These are phyloP conservation scores for Chaetomium strumarium DNA, from an alignment of 2,329 filamentous ascomycete genomes.

Conservation along the genomic window DNA sequence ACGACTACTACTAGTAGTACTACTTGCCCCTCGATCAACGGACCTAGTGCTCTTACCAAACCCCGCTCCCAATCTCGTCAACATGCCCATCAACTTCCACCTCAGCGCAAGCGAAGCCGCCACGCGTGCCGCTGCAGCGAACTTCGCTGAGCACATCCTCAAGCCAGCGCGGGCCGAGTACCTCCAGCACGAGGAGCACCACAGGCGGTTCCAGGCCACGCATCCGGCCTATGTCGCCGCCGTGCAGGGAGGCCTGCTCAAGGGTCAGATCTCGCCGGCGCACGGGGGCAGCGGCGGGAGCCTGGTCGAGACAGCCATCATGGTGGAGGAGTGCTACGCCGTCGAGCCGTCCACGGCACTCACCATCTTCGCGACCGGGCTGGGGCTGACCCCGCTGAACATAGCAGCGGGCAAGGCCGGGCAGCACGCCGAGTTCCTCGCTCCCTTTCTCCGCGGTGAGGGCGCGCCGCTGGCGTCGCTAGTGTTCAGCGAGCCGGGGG, in stretches of 20 bases:
- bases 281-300: conserved; percentile 41
- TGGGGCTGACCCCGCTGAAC: conserved; percentile 47
- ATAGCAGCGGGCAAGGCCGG: conserved; percentile 29
- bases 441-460: conserved; percentile 39
- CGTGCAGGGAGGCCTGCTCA: conserved; percentile 40
- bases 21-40: no score
- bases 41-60: not conserved
- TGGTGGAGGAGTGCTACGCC: conserved; percentile 48
- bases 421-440: conserved; percentile 25
- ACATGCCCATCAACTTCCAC: conserved; percentile 25
- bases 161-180: conserved; percentile 22
- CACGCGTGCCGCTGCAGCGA: conserved; percentile 21
- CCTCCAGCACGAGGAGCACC: conserved; percentile 15
- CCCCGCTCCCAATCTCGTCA: not conserved
- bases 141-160: conserved; percentile 23
- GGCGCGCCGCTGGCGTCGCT: conserved; percentile 45
- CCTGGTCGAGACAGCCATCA: conserved; percentile 43
- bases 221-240: conserved; percentile 41
- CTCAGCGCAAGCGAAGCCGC: conserved; percentile 19
- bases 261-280: conserved; percentile 39
- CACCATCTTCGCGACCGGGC: conserved; percentile 45
- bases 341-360: conserved; percentile 44
- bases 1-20: no score
- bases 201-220: conserved; percentile 42
- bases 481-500: conserved; percentile 46